Conservation (phyloP, 2,329 filamentous ascomycete genomes). For the Penicillium aurantiogriseum region DNA sequence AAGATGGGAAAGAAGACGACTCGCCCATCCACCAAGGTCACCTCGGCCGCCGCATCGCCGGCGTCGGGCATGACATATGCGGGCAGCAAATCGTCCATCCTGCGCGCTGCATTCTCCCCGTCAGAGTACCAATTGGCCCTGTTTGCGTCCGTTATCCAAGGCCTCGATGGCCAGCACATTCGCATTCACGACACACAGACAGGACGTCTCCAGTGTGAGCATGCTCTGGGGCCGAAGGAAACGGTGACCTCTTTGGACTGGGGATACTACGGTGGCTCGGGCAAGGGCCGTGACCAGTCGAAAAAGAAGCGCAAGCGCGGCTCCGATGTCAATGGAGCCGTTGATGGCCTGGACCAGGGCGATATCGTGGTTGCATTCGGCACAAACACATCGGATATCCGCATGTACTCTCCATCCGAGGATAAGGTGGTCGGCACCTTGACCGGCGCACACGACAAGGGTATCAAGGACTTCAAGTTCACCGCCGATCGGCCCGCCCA, state of each 20-base stretch:
- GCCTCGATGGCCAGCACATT: constrained; percentile 52
- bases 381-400: constrained; percentile 49
- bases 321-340: constrained; percentile 41
- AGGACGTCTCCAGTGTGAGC: constrained; percentile 51
- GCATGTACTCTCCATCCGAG: constrained; percentile 51
- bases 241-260: constrained; percentile 52
- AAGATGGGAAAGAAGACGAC: constrained; percentile 49
- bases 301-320: constrained; percentile 55
- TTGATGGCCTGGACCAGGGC: constrained; percentile 35
- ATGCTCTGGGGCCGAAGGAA: constrained; percentile 48
- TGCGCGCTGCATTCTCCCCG: constrained; percentile 51
- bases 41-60: constrained; percentile 43
- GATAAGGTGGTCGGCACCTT: constrained; percentile 48
- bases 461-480: constrained; percentile 53
- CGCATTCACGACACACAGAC: constrained; percentile 53
- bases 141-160: constrained; percentile 55
- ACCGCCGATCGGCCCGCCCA: constrained; percentile 38
- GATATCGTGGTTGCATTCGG: constrained; percentile 51
- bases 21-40: constrained; percentile 45
- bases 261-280: constrained; percentile 44
- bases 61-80: constrained; percentile 37
- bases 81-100: constrained; percentile 48
- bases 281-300: constrained; percentile 38
- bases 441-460: constrained; percentile 48
- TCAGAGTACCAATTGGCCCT: constrained; percentile 52